Conservation (phyloP, 345 rosid genomes). For the Crucihimalaya himalaica region DNA sequence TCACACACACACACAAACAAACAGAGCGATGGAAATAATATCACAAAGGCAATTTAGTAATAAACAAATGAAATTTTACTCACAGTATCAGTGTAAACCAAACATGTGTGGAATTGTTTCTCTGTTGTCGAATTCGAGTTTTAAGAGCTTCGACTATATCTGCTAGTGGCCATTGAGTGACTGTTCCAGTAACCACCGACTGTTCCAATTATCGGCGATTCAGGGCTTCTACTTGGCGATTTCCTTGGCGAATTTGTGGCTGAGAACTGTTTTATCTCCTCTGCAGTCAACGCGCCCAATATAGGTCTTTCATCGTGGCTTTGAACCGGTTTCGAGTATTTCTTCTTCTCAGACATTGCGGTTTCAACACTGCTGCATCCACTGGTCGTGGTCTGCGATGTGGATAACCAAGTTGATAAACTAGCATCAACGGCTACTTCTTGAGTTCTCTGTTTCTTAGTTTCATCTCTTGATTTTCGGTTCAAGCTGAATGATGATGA, state of each 20-base stretch:
- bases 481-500: slow-evolving; percentile 47
- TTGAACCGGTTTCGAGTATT: slow-evolving; percentile 47
- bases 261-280: slow-evolving; percentile 78
- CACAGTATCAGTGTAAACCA: slow-evolving; percentile 3
- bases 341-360: slow-evolving; percentile 43
- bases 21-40: not conserved
- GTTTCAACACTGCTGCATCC: slow-evolving; percentile 28
- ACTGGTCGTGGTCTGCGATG: slow-evolving; percentile 40
- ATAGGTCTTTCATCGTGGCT: slow-evolving; percentile 84
- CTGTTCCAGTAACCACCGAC: slow-evolving; percentile 80
- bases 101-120: slow-evolving; percentile 2
- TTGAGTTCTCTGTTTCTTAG: slow-evolving; percentile 47
- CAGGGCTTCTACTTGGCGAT: slow-evolving; percentile 82
- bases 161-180: slow-evolving; percentile 46
- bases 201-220: slow-evolving; percentile 73
- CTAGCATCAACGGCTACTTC: slow-evolving; percentile 84
- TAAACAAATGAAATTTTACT: slow-evolving; percentile 10
- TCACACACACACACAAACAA: slow-evolving; percentile 8
- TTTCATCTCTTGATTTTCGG: slow-evolving; percentile 41
- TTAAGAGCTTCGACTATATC: slow-evolving; percentile 40
- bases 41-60: slow-evolving; percentile 22
- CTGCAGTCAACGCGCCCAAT: slow-evolving; percentile 73
- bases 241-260: slow-evolving; percentile 68
- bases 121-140: slow-evolving; percentile 1
- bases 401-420: slow-evolving; percentile 87